These are phyloP conservation scores for Strobilomyces echinocephalus DNA, from an alignment of 768 basidiomycete species.

Conservation along the genomic window DNA sequence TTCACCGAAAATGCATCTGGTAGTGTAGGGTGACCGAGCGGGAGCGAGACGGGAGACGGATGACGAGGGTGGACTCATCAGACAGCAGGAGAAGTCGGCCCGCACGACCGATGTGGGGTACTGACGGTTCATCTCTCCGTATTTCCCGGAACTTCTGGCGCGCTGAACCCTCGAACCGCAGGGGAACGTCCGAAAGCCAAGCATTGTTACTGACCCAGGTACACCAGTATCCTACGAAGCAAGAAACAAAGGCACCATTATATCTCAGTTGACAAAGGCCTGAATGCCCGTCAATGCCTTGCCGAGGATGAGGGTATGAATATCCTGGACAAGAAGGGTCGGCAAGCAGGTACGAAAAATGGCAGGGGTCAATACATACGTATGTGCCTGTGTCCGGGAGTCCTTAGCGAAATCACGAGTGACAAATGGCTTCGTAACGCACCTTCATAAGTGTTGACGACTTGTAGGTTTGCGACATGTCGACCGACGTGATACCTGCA, in stretches of 20 bases:
- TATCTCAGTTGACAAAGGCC: constrained; percentile 65
- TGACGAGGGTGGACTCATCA: not conserved
- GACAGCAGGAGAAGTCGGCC: constrained; percentile 1
- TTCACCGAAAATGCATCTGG: not conserved
- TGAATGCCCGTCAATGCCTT: constrained; percentile 87
- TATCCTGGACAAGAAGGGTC: constrained; percentile 49
- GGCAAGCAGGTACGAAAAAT: not conserved
- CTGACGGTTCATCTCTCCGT: not conserved
- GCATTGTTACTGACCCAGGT: not conserved
- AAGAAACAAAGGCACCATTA: not conserved
- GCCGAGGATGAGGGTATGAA: constrained; percentile 88
- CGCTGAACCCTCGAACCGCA: not conserved
- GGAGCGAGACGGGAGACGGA: not conserved
- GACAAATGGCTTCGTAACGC: constrained; percentile 7
- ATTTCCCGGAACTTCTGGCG: not conserved
- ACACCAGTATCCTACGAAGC: not conserved
- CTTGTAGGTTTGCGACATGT: constrained; percentile 91
- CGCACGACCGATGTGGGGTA: not conserved
- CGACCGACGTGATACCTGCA: constrained; percentile 87
- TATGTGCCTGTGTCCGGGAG: constrained; percentile 45
- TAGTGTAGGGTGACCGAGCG: not conserved
- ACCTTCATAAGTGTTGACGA: constrained; percentile 97
- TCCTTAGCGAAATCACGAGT: too few species aligned
- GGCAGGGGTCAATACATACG: constrained; percentile 33
- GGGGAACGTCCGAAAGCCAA: not conserved